Evolutionary conservation across 1,284 basidiomycete species (phyloP).

Genomic region (Pholiota adiposa): DNA sequence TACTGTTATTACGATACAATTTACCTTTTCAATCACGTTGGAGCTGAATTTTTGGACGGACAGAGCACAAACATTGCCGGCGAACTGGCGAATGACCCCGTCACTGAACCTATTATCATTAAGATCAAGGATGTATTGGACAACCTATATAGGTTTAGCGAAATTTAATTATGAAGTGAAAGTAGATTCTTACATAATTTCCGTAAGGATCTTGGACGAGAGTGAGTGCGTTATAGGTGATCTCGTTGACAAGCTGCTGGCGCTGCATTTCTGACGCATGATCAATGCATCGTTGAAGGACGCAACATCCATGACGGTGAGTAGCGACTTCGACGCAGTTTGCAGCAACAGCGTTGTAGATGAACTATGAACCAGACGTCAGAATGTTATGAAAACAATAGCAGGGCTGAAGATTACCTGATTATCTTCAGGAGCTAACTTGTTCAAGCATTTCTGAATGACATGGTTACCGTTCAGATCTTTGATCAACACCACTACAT

Average conservation of each 20-base stretch:
- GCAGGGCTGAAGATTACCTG: constrained; percentile 55
- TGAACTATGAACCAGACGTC: constrained; percentile 67
- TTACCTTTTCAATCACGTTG: constrained; percentile 91
- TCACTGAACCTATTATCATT: constrained; percentile 99
- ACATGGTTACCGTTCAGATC: constrained; percentile 99
- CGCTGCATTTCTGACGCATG: constrained; percentile 97
- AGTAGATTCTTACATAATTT: constrained; percentile 77
- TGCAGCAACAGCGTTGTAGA: constrained; percentile 98
- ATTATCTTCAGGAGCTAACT: constrained; percentile 96
- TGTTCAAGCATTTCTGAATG: constrained; percentile 99
- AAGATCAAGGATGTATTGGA: constrained; percentile 97
- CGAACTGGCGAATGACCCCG: constrained; percentile 96
- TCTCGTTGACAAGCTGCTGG: constrained; percentile 97
- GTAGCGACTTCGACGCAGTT: constrained; percentile 99
- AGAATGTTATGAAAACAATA: constrained; percentile 9
- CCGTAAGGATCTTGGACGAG: constrained; percentile 99
- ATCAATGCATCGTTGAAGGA: constrained; percentile 98
- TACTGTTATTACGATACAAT: constrained; percentile 14
- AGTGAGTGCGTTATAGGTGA: constrained; percentile 97
- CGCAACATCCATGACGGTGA: constrained; percentile 98
- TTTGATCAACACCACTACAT: constrained; percentile 99
- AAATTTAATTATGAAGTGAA: constrained; percentile 5
- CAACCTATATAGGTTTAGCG: constrained; percentile 61
- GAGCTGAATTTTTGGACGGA: constrained; percentile 99
- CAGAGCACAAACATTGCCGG: constrained; percentile 96